phyloP scores from a whole-genome alignment of 2,329 filamentous ascomycete species.

The Fusarium dlaminii region DNA sequence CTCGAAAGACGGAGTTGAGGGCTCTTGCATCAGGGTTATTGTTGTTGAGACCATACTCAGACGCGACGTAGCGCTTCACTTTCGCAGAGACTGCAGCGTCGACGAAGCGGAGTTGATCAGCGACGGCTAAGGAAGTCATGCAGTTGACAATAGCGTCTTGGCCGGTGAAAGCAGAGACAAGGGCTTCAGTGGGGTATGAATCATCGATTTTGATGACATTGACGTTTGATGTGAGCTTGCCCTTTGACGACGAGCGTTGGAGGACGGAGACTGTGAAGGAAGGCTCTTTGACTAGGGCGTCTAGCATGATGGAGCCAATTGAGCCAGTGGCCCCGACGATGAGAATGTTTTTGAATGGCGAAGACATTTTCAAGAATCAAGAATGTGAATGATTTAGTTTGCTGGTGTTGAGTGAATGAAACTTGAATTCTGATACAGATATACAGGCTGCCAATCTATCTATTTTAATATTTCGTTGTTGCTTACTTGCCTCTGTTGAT shows the following conservation, averaged over 20 bases:
- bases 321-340: background rate
- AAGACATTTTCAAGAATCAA: background rate
- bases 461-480: accelerated
- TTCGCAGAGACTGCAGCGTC: background rate
- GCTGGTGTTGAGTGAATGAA: background rate
- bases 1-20: background rate
- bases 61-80: background rate
- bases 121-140: constrained; percentile 9
- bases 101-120: constrained; percentile 2
- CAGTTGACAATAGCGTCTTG: constrained; percentile 3
- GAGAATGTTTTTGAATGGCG: background rate
- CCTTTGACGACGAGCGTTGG: background rate
- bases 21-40: constrained; percentile 4
- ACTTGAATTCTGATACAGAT: accelerated
- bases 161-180: background rate
- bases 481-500: background rate
- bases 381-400: background rate
- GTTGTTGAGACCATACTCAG: constrained; percentile 10
- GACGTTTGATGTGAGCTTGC: background rate
- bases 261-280: background rate
- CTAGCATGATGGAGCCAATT: background rate
- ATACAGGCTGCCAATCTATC: accelerated
- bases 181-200: background rate
- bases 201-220: background rate
- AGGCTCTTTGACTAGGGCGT: background rate